Evolutionary conservation across 2,329 filamentous ascomycete species (phyloP).

Genomic region (Aureobasidium melanogenum): DNA sequence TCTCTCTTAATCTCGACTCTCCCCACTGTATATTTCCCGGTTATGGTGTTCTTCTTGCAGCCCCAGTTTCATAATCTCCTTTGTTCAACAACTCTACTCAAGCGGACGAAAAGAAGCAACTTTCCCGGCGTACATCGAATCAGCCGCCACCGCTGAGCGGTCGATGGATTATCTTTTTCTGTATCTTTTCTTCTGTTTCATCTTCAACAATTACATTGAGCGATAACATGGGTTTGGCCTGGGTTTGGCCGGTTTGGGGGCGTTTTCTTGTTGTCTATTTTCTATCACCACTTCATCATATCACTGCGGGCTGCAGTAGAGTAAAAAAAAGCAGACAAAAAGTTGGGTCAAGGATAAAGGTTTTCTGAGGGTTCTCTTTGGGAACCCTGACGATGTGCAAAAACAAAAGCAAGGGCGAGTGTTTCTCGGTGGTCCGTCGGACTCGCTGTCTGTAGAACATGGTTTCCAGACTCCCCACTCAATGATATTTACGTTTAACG

Average conservation of each 20-base stretch:
- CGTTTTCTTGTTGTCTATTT: background rate
- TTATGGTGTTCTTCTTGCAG: slow-evolving; percentile 6
- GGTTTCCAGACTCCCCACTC: slow-evolving; percentile 12
- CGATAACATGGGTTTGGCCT: slow-evolving; percentile 7
- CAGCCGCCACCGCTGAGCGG: background rate
- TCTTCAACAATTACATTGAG: slow-evolving; percentile 7
- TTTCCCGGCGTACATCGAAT: background rate
- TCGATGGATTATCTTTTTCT: slow-evolving; percentile 7
- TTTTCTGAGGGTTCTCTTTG: slow-evolving; percentile 6
- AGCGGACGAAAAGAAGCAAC: background rate
- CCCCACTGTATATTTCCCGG: slow-evolving; percentile 3
- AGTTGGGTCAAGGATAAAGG: slow-evolving; percentile 3
- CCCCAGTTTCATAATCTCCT: slow-evolving; percentile 7
- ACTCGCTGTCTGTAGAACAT: slow-evolving; percentile 13
- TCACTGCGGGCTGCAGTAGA: slow-evolving; percentile 11
- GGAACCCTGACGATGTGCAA: slow-evolving; percentile 12
- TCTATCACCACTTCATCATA: slow-evolving; percentile 4
- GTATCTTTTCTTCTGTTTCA: slow-evolving; percentile 8
- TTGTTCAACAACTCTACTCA: slow-evolving; percentile 9
- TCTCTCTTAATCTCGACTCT: background rate
- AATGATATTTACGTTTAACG: slow-evolving; percentile 6
- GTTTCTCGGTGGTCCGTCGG: slow-evolving; percentile 5
- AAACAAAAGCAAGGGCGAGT: slow-evolving; percentile 10
- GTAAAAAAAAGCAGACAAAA: slow-evolving; percentile 8
- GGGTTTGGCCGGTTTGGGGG: slow-evolving; percentile 2